These are phyloP conservation scores for Entomortierella chlamydospora DNA, from an alignment of 192 early-diverging fungal genomes.

Conservation along the genomic window DNA sequence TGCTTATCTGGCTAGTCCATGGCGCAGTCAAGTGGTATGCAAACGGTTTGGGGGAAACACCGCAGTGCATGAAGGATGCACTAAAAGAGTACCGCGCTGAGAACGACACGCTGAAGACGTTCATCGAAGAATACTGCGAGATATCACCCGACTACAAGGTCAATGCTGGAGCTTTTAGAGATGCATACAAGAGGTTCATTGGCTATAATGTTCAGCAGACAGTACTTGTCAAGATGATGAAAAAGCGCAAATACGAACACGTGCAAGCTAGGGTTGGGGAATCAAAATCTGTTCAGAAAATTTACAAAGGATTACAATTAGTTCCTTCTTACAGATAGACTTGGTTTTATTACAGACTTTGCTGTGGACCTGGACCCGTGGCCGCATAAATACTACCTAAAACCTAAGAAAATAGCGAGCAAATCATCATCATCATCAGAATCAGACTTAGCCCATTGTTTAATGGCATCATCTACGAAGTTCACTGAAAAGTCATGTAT, in stretches of 20 bases:
- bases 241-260: neutral
- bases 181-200: neutral
- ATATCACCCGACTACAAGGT: neutral
- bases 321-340: no score
- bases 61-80: neutral
- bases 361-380: no score
- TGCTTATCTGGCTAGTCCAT: neutral
- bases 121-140: constrained; percentile 1
- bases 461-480: no score
- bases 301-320: neutral
- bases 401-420: no score
- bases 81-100: neutral
- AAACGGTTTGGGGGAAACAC: neutral
- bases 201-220: neutral
- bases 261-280: no score
- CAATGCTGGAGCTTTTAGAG: constrained; percentile 1
- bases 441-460: no score
- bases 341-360: no score
- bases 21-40: neutral
- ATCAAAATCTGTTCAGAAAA: no score
- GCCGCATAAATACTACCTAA: no score
- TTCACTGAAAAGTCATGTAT: no score
- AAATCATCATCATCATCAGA: no score
- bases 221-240: neutral
- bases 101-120: neutral